Conservation (phyloP, 2,329 filamentous ascomycete genomes). For the Cytospora piceicola region DNA sequence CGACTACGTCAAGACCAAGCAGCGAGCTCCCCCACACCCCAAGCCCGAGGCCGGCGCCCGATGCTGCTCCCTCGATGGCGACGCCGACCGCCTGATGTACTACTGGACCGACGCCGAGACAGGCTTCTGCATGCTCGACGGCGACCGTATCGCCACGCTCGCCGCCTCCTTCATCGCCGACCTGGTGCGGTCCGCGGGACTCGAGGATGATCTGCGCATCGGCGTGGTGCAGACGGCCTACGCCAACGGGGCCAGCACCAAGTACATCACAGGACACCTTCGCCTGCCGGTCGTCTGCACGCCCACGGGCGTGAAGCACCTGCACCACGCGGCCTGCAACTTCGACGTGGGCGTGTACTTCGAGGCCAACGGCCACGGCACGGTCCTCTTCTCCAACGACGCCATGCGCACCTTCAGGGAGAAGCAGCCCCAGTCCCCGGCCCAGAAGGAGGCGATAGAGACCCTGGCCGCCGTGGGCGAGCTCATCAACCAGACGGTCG, state of each 20-base stretch:
- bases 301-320: constrained; percentile 93
- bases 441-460: constrained; percentile 86
- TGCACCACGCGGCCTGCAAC: constrained; percentile 94
- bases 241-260: constrained; percentile 92
- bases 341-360: constrained; percentile 98
- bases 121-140: constrained; percentile 90
- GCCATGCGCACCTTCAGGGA: constrained; percentile 78
- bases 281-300: constrained; percentile 91
- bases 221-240: constrained; percentile 98
- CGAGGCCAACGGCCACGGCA: constrained; percentile 97
- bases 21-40: constrained; percentile 82
- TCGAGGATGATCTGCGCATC: constrained; percentile 81
- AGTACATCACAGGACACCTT: constrained; percentile 86
- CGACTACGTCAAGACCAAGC: constrained; percentile 96
- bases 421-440: constrained; percentile 84
- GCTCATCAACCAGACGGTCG: constrained; percentile 97
- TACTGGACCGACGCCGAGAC: constrained; percentile 85
- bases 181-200: constrained; percentile 76
- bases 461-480: constrained; percentile 82
- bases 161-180: constrained; percentile 93
- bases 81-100: constrained; percentile 94
- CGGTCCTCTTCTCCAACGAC: constrained; percentile 87
- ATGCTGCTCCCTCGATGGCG: constrained; percentile 90
- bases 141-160: constrained; percentile 94
- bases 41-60: constrained; percentile 77